Evolutionary conservation across 179 eudicot genomes (phyloP), one percentile per base, ranked within the genome.

Genomic region (Beta corolliflora): DNA sequence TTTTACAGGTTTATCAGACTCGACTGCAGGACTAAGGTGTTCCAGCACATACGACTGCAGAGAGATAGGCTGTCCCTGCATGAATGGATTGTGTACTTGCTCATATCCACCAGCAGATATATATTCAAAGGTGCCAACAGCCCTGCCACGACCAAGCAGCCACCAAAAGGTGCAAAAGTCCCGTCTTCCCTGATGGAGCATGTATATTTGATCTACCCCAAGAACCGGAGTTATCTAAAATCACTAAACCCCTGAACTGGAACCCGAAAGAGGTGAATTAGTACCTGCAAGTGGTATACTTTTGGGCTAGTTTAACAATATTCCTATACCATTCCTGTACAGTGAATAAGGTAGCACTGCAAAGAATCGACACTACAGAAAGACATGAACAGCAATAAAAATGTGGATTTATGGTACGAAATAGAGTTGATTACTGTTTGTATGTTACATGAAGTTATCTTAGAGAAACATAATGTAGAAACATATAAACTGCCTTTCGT

Each of bases 31-130:
- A 48, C 52, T 5, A 48, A 5, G 52, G 23, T 69, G 73, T 45
- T 69, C 73, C 13, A 45, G 73, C 53, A 15, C 21, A 41, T 69
- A 69, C 6, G 73, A 69, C 53, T 69, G 73, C 73, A 69, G 73
- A 69, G 18, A 44, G 44, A 41, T 53, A 15, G 73, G 73, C 13
- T 69, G 73, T 18, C 73, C 73, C 53, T 69, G 73, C 53, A 7
- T 45, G 9, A 15, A 69, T 10, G 25, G 25, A 9, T 0, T 1
- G 73, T 69, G 73, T 69, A 16, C 21, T 18, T 69, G 73, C 73
- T 45, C 53, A 18, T 14, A 16, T 44, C 4, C 50, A 68, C 9
- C 50, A 68, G 9, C 48, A 69, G n/a, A 16, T 15, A 16, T 44
- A 69, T 6, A 69, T 18, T 41, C 53, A 69, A 8, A 44, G 13